phyloP scores from a whole-genome alignment of 768 basidiomycete genomes.

The Boletus patriciae region DNA sequence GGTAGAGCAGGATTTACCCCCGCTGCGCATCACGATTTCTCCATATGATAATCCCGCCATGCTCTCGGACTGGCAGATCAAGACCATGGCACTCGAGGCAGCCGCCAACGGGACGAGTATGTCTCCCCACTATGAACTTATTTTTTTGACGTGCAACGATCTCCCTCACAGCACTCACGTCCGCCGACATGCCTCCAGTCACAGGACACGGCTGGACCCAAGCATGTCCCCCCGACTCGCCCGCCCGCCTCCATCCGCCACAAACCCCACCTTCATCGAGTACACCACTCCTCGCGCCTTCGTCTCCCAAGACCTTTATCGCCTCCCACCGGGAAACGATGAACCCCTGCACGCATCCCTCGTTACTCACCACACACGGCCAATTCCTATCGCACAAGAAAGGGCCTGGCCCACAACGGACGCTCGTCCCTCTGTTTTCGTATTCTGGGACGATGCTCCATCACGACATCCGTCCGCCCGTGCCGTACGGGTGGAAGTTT shows the following conservation, averaged over 20 bases:
- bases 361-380: conserved; percentile 43
- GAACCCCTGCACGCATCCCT: conserved; percentile 40
- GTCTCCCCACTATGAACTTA: neutral
- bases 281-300: neutral
- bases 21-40: conserved; percentile 32
- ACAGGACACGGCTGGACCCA: conserved; percentile 25
- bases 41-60: conserved; percentile 32
- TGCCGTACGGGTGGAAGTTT: conserved; percentile 48
- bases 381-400: conserved; percentile 48
- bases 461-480: conserved; percentile 54
- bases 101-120: conserved; percentile 30
- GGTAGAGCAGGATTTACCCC: conserved; percentile 31
- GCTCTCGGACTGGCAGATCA: conserved; percentile 28
- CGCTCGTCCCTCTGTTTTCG: conserved; percentile 53
- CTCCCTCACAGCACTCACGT: conserved; percentile 25
- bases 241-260: conserved; percentile 31
- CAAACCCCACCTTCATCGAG: conserved; percentile 21
- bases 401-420: conserved; percentile 46
- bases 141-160: neutral
- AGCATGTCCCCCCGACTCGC: conserved; percentile 25
- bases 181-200: conserved; percentile 36
- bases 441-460: conserved; percentile 51
- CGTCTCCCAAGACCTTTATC: conserved; percentile 33
- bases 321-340: conserved; percentile 36
- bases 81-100: conserved; percentile 25